phyloP scores from a whole-genome alignment of 192 early-diverging fungal genomes.

The Backusella macrospora region DNA sequence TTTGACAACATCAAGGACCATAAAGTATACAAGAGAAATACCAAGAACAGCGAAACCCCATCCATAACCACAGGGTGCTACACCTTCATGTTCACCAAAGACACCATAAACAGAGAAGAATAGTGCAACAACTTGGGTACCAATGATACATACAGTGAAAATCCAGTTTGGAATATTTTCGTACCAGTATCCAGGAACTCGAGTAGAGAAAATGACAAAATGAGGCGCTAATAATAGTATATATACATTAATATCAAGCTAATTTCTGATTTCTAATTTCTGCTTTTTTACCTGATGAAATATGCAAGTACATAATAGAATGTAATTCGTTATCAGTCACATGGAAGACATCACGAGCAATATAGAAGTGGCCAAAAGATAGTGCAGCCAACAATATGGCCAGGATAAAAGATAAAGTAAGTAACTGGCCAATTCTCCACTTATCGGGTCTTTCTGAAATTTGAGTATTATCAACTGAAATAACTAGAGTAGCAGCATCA shows the following conservation, averaged over 20 bases:
- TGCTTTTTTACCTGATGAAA: constrained; percentile 62
- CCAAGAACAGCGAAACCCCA: constrained; percentile 76
- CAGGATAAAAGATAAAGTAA: constrained; percentile 79
- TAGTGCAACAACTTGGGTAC: constrained; percentile 91
- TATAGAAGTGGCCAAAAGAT: constrained; percentile 85
- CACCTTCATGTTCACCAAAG: constrained; percentile 61
- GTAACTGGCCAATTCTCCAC: constrained; percentile 92
- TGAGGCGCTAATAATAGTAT: constrained; percentile 49
- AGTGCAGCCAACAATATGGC: constrained; percentile 72
- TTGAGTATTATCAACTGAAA: constrained; percentile 91
- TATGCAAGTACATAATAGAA: constrained; percentile 93
- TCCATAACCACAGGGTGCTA: constrained; percentile 66
- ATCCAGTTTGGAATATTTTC: constrained; percentile 78
- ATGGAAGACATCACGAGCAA: constrained; percentile 68
- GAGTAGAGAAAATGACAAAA: constrained; percentile 95
- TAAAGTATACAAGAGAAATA: constrained; percentile 78
- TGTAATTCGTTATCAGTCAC: constrained; percentile 65
- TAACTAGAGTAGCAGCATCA: constrained; percentile 89
- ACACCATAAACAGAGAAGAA: constrained; percentile 73
- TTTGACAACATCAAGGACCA: constrained; percentile 90
- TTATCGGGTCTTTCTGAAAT: constrained; percentile 91
- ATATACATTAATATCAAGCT: not conserved
- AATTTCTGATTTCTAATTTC: not conserved
- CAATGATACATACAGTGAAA: constrained; percentile 82
- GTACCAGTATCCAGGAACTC: constrained; percentile 87